phyloP scores from a whole-genome alignment of 2,329 filamentous ascomycete species.

The Leptographium flavum region DNA sequence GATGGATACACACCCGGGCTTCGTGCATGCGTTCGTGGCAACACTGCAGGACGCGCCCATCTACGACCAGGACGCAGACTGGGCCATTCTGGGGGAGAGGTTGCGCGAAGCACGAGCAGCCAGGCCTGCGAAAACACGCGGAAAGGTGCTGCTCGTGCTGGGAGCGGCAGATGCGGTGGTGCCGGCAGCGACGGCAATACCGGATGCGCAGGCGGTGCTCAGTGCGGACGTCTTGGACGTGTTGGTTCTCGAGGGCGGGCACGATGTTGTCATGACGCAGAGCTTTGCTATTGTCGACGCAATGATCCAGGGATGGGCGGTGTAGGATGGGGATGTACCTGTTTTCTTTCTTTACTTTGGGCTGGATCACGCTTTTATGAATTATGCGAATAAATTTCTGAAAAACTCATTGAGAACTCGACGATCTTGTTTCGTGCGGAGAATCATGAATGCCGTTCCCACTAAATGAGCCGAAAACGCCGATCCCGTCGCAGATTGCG shows the following conservation, averaged over 20 bases:
- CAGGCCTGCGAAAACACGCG: background rate
- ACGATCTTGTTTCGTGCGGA: too few species aligned
- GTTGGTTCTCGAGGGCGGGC: constrained; percentile 16
- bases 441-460: too few species aligned
- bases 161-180: background rate
- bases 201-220: background rate
- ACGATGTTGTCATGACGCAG: constrained; percentile 6
- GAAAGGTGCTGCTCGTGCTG: background rate
- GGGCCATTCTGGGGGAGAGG: too few species aligned
- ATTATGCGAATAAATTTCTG: too few species aligned
- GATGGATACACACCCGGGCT: constrained; percentile 49
- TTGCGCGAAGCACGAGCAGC: background rate
- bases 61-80: constrained; percentile 33
- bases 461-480: too few species aligned
- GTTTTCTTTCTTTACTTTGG: too few species aligned
- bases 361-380: too few species aligned
- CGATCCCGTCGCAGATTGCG: too few species aligned
- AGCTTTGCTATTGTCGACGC: constrained; percentile 2
- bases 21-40: constrained; percentile 55
- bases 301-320: background rate
- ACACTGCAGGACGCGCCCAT: constrained; percentile 58
- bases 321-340: too few species aligned
- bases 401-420: too few species aligned
- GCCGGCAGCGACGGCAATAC: background rate
- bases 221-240: background rate